phyloP scores from a whole-genome alignment of 805 yeast genomes.

The Dipodascus albidus region DNA sequence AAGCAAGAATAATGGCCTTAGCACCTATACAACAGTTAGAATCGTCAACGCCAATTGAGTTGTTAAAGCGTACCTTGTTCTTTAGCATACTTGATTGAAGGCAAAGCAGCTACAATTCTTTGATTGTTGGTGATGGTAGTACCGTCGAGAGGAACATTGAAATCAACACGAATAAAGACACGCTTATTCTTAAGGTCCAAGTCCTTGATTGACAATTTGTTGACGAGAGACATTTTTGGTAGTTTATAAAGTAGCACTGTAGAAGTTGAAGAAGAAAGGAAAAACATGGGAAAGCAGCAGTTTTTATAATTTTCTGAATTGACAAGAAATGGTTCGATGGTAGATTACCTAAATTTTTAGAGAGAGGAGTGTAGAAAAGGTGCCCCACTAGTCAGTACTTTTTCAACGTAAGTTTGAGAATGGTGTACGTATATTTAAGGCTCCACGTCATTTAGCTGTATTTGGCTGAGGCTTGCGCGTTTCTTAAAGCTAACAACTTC shows the following conservation, averaged over 20 bases:
- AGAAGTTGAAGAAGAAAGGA: not conserved
- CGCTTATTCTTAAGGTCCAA: constrained; percentile 79
- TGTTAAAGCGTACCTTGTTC: constrained; percentile 37
- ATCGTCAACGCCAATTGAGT: not conserved
- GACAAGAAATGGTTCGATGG: not conserved
- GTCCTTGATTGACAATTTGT: constrained; percentile 88
- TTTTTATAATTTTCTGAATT: not conserved
- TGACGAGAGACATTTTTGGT: constrained; percentile 73
- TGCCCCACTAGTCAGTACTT: not conserved
- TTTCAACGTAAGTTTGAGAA: not conserved
- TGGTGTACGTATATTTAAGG: not conserved
- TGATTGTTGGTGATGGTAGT: constrained; percentile 97
- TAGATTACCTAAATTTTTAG: too few relatives aligned
- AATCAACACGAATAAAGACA: constrained; percentile 94
- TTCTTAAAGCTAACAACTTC: too few relatives aligned
- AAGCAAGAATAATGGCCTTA: constrained; percentile 82
- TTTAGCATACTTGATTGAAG: constrained; percentile 92
- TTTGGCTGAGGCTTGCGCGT: too few relatives aligned
- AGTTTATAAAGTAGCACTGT: not conserved
- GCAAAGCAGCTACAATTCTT: constrained; percentile 98
- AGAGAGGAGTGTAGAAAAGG: not conserved
- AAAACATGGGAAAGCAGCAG: not conserved
- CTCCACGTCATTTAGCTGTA: too few relatives aligned
- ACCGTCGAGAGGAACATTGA: constrained; percentile 65
- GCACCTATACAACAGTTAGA: constrained; percentile 37